phyloP scores from a whole-genome alignment of 805 yeast species.

The Kodamaea jinghongensis region DNA sequence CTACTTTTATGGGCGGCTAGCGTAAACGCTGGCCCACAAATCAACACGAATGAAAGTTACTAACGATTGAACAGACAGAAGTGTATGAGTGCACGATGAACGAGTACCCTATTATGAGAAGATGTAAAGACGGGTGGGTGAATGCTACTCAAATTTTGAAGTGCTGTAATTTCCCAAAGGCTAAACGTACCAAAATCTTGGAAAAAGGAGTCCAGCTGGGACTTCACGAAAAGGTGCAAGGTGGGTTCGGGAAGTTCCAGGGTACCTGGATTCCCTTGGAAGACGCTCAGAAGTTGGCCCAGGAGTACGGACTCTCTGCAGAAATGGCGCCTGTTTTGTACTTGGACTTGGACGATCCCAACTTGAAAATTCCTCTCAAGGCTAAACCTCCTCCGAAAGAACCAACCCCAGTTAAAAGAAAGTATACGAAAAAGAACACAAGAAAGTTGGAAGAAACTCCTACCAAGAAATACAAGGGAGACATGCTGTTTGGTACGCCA shows the following conservation, averaged over 20 bases:
- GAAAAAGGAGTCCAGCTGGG: slow-evolving; percentile 93
- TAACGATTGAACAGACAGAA: slow-evolving; percentile 32
- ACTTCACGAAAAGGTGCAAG: slow-evolving; percentile 89
- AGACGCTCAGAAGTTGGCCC: slow-evolving; percentile 54
- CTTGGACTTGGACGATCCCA: slow-evolving; percentile 36
- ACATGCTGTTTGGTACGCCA: background rate
- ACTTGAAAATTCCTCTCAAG: slow-evolving; percentile 34
- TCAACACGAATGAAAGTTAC: too few species aligned
- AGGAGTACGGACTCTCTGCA: slow-evolving; percentile 37
- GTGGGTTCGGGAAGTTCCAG: slow-evolving; percentile 95
- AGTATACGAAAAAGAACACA: slow-evolving; percentile 52
- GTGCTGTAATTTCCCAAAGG: slow-evolving; percentile 92
- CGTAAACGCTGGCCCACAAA: slow-evolving; percentile 2
- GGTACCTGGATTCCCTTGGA: slow-evolving; percentile 94
- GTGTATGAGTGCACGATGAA: slow-evolving; percentile 73
- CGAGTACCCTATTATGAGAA: slow-evolving; percentile 80
- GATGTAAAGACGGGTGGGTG: slow-evolving; percentile 91
- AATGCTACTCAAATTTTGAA: slow-evolving; percentile 95
- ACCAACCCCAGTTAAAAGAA: slow-evolving; percentile 42
- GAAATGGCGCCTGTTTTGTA: slow-evolving; percentile 42
- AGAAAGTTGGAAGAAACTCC: slow-evolving; percentile 58
- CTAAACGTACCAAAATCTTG: slow-evolving; percentile 85
- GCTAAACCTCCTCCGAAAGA: slow-evolving; percentile 34
- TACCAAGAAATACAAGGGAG: slow-evolving; percentile 43
- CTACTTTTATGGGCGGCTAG: slow-evolving; percentile 5